Percentiles rank a stretch among this genome's conserved stretches.
Conservation (phyloP, 257 asterid species). For the Verbascum thapsus region DNA sequence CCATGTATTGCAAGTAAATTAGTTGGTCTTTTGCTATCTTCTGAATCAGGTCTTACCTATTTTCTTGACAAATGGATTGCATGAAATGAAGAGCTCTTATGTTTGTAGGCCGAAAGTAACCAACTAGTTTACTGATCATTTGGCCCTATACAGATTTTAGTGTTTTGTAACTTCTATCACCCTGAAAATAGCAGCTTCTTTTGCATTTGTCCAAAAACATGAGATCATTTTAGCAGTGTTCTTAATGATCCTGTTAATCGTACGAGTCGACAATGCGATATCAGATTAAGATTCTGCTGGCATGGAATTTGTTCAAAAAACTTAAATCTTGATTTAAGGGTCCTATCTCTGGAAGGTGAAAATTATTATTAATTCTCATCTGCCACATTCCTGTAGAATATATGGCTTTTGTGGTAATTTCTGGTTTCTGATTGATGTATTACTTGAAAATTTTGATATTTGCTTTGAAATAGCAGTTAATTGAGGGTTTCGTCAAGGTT, state of each 20-base stretch:
- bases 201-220: background rate
- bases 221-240: background rate
- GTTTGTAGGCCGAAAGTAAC: conserved; percentile 33
- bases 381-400: background rate
- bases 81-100: conserved; percentile 4
- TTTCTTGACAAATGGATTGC: background rate
- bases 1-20: no score
- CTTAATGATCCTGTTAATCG: no score
- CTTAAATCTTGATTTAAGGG: no score
- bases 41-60: background rate
- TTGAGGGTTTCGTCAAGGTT: background rate
- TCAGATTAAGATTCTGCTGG: background rate
- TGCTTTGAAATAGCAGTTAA: background rate
- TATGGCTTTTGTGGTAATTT: no score
- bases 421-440: no score
- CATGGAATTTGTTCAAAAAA: no score
- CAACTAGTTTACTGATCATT: conserved; percentile 38
- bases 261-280: background rate
- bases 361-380: background rate
- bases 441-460: no score
- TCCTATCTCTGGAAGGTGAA: no score
- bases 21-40: conserved; percentile 5
- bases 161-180: no score
- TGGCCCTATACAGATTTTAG: conserved; percentile 21
- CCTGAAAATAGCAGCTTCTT: background rate